phyloP scores from a whole-genome alignment of 169 alveolate species.

The Eimeria acervulina region DNA sequence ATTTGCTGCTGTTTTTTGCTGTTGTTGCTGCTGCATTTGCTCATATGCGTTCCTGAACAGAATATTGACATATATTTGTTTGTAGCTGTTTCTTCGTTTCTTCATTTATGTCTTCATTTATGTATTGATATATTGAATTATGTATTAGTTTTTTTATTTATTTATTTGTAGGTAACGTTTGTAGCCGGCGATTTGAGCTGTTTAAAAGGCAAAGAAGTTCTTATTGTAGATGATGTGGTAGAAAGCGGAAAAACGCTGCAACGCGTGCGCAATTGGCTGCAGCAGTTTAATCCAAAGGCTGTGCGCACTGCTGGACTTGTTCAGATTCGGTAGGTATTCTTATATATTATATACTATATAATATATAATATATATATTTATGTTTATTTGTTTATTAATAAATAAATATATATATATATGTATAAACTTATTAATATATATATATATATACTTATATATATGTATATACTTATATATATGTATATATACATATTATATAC shows the following conservation, averaged over 20 bases:
- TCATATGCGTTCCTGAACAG: not conserved
- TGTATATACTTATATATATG: too few relatives aligned
- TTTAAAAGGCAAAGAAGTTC: conserved; percentile 86
- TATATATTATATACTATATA: too few relatives aligned
- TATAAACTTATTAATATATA: too few relatives aligned
- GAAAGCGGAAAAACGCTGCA: conserved; percentile 86
- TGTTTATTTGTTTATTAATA: too few relatives aligned
- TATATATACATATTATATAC: too few relatives aligned
- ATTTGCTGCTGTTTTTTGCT: too few relatives aligned
- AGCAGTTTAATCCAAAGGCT: conserved; percentile 22
- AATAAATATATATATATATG: too few relatives aligned
- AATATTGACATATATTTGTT: not conserved
- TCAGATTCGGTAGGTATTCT: not conserved
- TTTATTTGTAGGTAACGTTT: conserved; percentile 48
- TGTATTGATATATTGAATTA: not conserved
- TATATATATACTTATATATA: too few relatives aligned
- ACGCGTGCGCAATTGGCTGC: conserved; percentile 85
- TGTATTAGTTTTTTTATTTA: not conserved
- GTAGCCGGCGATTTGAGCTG: conserved; percentile 85
- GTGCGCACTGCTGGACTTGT: conserved; percentile 2
- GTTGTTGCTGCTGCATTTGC: conserved; percentile 12
- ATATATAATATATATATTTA: too few relatives aligned
- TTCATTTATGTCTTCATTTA: too few relatives aligned
- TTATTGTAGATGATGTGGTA: conserved; percentile 89
- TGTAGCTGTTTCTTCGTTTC: too few relatives aligned